Conservation (phyloP, 768 basidiomycete species). For the Suillus cothurnatus region DNA sequence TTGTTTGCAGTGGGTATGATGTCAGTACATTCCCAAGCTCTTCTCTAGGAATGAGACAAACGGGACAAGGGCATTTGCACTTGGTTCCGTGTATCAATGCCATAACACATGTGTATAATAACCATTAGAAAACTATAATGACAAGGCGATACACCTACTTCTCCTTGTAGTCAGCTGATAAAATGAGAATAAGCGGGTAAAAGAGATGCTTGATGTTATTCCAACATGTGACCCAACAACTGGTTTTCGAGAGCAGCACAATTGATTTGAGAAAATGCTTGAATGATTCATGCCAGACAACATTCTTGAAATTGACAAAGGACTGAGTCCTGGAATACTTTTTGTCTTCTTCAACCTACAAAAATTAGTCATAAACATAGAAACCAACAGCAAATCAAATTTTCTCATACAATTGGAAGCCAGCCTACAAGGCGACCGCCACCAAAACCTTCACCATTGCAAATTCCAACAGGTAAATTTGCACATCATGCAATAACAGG, state of each 20-base stretch:
- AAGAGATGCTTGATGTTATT: slow-evolving; percentile 30
- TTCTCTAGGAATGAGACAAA: slow-evolving; percentile 36
- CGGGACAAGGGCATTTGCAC: slow-evolving; percentile 35
- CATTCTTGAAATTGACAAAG: slow-evolving; percentile 14
- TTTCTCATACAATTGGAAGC: slow-evolving; percentile 37
- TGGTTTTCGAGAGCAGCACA: not conserved
- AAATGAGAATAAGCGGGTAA: slow-evolving; percentile 34
- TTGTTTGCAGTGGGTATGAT: slow-evolving; percentile 10
- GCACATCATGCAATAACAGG: no score
- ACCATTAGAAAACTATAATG: not conserved
- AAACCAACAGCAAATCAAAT: not conserved
- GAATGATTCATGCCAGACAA: slow-evolving; percentile 16
- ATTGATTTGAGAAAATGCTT: slow-evolving; percentile 9
- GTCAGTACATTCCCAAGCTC: slow-evolving; percentile 21
- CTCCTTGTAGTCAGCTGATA: slow-evolving; percentile 47
- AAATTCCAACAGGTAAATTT: slow-evolving; percentile 27
- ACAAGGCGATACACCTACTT: slow-evolving; percentile 31
- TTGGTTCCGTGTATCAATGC: slow-evolving; percentile 33
- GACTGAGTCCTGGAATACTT: slow-evolving; percentile 4
- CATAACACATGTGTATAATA: slow-evolving; percentile 36
- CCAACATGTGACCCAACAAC: slow-evolving; percentile 27
- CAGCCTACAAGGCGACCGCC: slow-evolving; percentile 40
- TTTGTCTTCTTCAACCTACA: slow-evolving; percentile 12
- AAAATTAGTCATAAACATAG: not conserved
- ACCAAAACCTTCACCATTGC: slow-evolving; percentile 37